phyloP scores from a whole-genome alignment of 1,284 basidiomycete genomes.

The Microstroma glucosiphilum region DNA sequence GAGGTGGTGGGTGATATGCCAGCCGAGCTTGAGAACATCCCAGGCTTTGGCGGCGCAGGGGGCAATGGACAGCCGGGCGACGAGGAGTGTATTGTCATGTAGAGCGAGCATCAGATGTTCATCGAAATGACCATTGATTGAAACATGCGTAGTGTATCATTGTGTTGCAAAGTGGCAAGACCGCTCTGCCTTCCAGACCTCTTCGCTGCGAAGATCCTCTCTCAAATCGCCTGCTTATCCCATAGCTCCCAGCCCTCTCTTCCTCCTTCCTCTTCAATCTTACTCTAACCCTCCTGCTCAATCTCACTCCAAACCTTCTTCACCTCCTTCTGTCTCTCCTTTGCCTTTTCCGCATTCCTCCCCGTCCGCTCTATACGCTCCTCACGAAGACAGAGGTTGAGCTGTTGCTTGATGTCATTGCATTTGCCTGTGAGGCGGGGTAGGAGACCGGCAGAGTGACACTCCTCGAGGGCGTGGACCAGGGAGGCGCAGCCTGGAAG shows the following conservation, averaged over 20 bases:
- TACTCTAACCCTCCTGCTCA: neutral
- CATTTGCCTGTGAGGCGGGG: slow-evolving; percentile 33
- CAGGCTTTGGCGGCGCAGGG: slow-evolving; percentile 25
- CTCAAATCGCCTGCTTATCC: too few species aligned
- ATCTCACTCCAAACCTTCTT: neutral
- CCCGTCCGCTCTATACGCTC: slow-evolving; percentile 13
- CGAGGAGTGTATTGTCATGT: slow-evolving; percentile 44
- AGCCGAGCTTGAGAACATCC: slow-evolving; percentile 54
- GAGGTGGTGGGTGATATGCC: slow-evolving; percentile 90
- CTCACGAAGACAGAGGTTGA: slow-evolving; percentile 31
- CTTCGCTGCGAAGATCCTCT: too few species aligned
- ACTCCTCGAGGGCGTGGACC: slow-evolving; percentile 31
- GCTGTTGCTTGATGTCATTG: slow-evolving; percentile 32
- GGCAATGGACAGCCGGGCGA: slow-evolving; percentile 9
- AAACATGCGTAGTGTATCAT: too few species aligned
- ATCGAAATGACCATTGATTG: too few species aligned
- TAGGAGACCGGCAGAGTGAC: slow-evolving; percentile 24
- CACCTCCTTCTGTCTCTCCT: neutral
- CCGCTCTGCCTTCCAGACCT: too few species aligned
- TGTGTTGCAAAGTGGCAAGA: too few species aligned
- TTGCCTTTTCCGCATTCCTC: neutral
- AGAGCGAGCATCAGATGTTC: slow-evolving; percentile 2
- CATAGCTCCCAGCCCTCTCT: too few species aligned
- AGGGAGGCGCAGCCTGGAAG: slow-evolving; percentile 27
- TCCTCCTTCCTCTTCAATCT: too few species aligned